phyloP scores from a whole-genome alignment of 2,329 filamentous ascomycete species.

The Aspergillus viridinutans region DNA sequence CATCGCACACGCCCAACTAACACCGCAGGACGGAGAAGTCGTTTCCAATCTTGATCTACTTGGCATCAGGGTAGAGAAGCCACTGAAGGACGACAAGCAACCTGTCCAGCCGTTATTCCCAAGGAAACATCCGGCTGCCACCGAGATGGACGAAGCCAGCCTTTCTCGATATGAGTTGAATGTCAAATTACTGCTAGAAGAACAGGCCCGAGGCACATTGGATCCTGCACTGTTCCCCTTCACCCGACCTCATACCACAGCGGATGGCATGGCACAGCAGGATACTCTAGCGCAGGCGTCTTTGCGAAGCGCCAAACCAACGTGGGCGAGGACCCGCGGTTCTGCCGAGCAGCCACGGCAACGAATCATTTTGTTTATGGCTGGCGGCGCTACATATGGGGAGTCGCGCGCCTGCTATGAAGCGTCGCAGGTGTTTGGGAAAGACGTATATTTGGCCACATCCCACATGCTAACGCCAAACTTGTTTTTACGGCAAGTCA shows the following conservation, averaged over 20 bases:
- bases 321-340: constrained; percentile 82
- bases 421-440: constrained; percentile 64
- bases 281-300: constrained; percentile 62
- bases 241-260: constrained; percentile 61
- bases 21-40: constrained; percentile 66
- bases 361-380: constrained; percentile 88
- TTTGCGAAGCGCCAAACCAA: constrained; percentile 84
- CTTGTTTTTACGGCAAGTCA: constrained; percentile 76
- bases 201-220: constrained; percentile 62
- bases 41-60: constrained; percentile 74
- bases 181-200: constrained; percentile 78
- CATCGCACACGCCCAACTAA: constrained; percentile 75
- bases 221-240: constrained; percentile 68
- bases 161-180: constrained; percentile 83
- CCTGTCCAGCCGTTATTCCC: constrained; percentile 66
- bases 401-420: constrained; percentile 90
- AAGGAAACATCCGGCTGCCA: constrained; percentile 53
- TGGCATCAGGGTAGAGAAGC: constrained; percentile 67
- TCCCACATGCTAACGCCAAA: constrained; percentile 89
- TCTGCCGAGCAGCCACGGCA: constrained; percentile 77
- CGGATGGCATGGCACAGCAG: constrained; percentile 42
- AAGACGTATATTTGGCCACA: constrained; percentile 83
- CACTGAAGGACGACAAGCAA: constrained; percentile 72
- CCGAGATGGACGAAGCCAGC: constrained; percentile 69
- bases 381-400: constrained; percentile 89